phyloP scores from a whole-genome alignment of 495 filamentous ascomycete genomes.

The Cercophora scortea region DNA sequence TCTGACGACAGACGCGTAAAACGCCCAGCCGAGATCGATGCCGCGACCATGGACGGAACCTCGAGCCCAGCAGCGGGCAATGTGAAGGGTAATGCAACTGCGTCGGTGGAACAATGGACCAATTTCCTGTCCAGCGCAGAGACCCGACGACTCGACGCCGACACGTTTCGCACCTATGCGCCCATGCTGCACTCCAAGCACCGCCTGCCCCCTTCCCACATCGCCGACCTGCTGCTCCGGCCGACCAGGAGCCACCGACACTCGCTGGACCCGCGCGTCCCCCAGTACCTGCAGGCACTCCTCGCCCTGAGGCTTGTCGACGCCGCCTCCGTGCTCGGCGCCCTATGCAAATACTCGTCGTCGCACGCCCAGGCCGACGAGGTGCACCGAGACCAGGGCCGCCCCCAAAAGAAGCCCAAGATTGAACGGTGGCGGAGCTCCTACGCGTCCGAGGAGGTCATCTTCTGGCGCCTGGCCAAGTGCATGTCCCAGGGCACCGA shows the following conservation, averaged over 20 bases:
- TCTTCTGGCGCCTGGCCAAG: conserved; percentile 47
- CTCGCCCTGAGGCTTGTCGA: conserved; percentile 46
- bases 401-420: conserved; percentile 5
- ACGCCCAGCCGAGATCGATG: not conserved
- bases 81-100: conserved; percentile 1
- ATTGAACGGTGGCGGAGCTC: conserved; percentile 40
- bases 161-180: conserved; percentile 36
- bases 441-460: conserved; percentile 37
- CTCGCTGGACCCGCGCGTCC: conserved; percentile 56
- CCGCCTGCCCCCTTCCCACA: conserved; percentile 34
- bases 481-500: conserved; percentile 29
- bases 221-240: conserved; percentile 54
- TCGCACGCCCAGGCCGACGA: conserved; percentile 26
- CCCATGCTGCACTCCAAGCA: conserved; percentile 31
- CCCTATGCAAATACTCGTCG: conserved; percentile 53
- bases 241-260: conserved; percentile 37
- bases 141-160: conserved; percentile 34
- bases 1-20: not conserved
- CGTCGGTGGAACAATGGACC: conserved; percentile 34
- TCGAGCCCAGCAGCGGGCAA: conserved; percentile 3
- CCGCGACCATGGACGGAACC: conserved; percentile 9
- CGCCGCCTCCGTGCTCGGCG: conserved; percentile 47
- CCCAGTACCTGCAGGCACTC: conserved; percentile 56
- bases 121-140: conserved; percentile 40
- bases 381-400: conserved; percentile 5